Percentiles rank a stretch among this genome's conserved stretches.
Conservation (phyloP, 2,329 filamentous ascomycete species). For the Apiospora malaysiana region DNA sequence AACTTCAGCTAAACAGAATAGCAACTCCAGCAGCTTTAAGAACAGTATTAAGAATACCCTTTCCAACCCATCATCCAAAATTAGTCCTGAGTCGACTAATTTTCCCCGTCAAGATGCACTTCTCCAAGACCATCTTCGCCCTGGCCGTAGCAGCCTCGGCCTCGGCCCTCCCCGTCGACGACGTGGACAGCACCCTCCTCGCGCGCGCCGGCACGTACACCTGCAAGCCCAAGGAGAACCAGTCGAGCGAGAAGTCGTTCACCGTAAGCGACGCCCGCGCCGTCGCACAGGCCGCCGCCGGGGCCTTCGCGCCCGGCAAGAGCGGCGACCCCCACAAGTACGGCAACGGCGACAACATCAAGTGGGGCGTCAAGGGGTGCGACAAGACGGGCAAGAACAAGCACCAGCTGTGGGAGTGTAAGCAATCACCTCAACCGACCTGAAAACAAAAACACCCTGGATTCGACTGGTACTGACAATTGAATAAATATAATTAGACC, state of each 20-base stretch:
- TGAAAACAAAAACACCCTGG: too few relatives aligned
- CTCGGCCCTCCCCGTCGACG: background rate
- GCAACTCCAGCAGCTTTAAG: background rate
- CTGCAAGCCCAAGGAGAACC: background rate
- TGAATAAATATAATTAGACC: background rate
- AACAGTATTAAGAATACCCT: too few relatives aligned
- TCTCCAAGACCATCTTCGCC: background rate
- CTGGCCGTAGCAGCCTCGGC: background rate
- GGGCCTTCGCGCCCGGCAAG: background rate
- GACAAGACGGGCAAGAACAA: background rate
- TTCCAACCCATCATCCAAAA: background rate
- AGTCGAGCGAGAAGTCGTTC: background rate
- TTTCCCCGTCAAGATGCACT: background rate
- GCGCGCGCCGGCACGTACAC: background rate
- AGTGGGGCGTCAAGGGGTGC: background rate
- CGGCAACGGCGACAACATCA: background rate
- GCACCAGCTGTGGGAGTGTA: background rate
- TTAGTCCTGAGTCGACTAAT: background rate
- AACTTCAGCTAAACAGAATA: background rate
- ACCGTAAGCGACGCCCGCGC: background rate
- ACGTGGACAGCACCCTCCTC: background rate
- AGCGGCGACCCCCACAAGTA: background rate
- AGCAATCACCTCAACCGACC: background rate
- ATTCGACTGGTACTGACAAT: too few relatives aligned
- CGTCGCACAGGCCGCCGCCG: background rate